Evolutionary conservation across 75 land plant genomes (phyloP), one percentile per base, ranked within the genome.

Genomic region (Picea glauca): DNA sequence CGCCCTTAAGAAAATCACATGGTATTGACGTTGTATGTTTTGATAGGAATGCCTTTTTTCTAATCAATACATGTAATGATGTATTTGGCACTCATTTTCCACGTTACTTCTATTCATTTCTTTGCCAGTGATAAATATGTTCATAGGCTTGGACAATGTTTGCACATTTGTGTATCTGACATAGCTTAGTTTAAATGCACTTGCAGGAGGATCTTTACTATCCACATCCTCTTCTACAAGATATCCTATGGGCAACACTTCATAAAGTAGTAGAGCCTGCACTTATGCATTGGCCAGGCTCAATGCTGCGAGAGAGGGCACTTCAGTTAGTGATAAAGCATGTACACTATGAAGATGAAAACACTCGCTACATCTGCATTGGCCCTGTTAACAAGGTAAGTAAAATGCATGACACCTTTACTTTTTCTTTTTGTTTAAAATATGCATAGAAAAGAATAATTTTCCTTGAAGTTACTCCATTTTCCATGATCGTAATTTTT

Each of bases 271-370:
- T 81, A 13, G 99, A 97, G 74, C 99, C 98, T 35, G 11, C 93
- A 58, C 77, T 95, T 33, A 87, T 77, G 87, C 83, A 80, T 76
- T 95, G 99, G 99, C 99, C 99, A 76, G 93, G 90, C 4, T 89
- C 89, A 21, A 87, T 72, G 64, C 87, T 97, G 70, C 87, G 99
- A 62, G 84, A 90, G 78, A 95, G 88, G 82, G 98, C 99, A 68
- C 81, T 97, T 33, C 60, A 72, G 8, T 84, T 85, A 61, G 86
- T 79, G 0, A 91, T 97, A 78, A 81, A 93, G 56, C 99, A 97
- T 73, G 90, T 97, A 83, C 98, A 97, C 75, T 97, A 97, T 84
- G 99, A 97, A 81, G 99, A 97, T 86, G 98, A 95, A 77, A 95
- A 91, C 76, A 91, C 98, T 70, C 88, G 91, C 2, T 97, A 95